Percentiles rank a stretch among this genome's conserved stretches.
phyloP scores from a whole-genome alignment of 305 asterid species.

The Monarda citriodora region DNA sequence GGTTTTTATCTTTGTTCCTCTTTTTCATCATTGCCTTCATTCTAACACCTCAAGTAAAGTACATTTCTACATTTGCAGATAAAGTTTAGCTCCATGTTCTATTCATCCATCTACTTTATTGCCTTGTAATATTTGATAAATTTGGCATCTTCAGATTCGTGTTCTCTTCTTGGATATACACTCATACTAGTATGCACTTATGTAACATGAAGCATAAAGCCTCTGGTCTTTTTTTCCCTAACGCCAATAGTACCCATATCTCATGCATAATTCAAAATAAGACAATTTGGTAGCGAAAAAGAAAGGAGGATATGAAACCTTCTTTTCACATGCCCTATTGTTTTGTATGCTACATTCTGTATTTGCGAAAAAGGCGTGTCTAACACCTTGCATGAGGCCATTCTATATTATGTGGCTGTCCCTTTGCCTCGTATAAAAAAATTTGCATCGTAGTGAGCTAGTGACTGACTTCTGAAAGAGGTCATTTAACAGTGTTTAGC shows the following conservation, averaged over 20 bases:
- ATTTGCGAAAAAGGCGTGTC: not conserved
- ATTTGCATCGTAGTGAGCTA: not conserved
- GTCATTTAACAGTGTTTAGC: not conserved
- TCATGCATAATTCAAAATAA: not conserved
- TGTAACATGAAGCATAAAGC: constrained; percentile 3
- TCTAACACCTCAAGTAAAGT: too few relatives aligned
- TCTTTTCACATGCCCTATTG: not conserved
- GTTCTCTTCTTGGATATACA: not conserved
- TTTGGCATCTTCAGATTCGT: not conserved
- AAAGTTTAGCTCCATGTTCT: not conserved
- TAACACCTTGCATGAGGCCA: constrained; percentile 2
- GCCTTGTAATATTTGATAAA: not conserved
- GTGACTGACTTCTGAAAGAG: constrained; percentile 1
- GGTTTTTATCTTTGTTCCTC: not conserved
- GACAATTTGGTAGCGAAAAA: not conserved
- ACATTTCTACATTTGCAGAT: not conserved
- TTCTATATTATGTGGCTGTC: constrained; percentile 5
- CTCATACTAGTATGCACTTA: not conserved
- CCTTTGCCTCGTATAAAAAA: not conserved
- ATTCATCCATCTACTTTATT: not conserved
- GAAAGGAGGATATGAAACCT: not conserved
- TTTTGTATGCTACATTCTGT: not conserved
- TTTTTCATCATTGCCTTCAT: not conserved
- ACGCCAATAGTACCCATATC: not conserved
- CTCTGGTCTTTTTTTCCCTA: not conserved